A percentile compares a stretch with the other conserved stretches of the same genome.
Evolutionary conservation across 208 protist species (phyloP).

Genomic region (Trypanosoma conorhini): DNA sequence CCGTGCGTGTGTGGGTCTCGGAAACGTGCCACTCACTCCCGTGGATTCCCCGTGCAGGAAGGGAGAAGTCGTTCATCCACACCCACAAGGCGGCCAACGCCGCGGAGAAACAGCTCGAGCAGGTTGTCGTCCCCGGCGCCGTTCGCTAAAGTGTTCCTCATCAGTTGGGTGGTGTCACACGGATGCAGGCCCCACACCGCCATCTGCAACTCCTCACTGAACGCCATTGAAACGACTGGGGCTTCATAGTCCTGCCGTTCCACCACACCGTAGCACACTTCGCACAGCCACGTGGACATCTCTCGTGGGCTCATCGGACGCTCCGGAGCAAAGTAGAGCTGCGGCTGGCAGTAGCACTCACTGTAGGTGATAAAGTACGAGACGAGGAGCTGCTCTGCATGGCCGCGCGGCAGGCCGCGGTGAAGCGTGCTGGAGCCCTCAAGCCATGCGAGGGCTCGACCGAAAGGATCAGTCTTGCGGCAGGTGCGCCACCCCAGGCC

Average conservation of each 20-base stretch:
- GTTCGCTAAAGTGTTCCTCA: slow-evolving; percentile 22
- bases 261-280: slow-evolving; percentile 16
- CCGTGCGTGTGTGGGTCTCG: neutral
- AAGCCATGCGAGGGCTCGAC: slow-evolving; percentile 16
- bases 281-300: slow-evolving; percentile 26
- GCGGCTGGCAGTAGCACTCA: slow-evolving; percentile 39
- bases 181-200: slow-evolving; percentile 55
- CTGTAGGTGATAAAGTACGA: slow-evolving; percentile 33
- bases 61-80: slow-evolving; percentile 26
- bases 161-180: slow-evolving; percentile 55
- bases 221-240: slow-evolving; percentile 32
- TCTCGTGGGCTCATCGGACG: slow-evolving; percentile 17
- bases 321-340: slow-evolving; percentile 47
- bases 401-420: neutral
- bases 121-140: slow-evolving; percentile 28
- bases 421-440: slow-evolving; percentile 14
- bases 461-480: slow-evolving; percentile 20
- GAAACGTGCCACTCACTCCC: neutral
- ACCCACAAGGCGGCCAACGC: slow-evolving; percentile 33
- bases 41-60: neutral
- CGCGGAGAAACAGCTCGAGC: slow-evolving; percentile 44
- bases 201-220: slow-evolving; percentile 47
- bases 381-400: slow-evolving; percentile 15
- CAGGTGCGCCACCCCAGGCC: slow-evolving; percentile 15
- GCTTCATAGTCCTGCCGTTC: slow-evolving; percentile 12